Evolutionary conservation across 257 asterid genomes (phyloP).

Genomic region (Capsicum chinense): DNA sequence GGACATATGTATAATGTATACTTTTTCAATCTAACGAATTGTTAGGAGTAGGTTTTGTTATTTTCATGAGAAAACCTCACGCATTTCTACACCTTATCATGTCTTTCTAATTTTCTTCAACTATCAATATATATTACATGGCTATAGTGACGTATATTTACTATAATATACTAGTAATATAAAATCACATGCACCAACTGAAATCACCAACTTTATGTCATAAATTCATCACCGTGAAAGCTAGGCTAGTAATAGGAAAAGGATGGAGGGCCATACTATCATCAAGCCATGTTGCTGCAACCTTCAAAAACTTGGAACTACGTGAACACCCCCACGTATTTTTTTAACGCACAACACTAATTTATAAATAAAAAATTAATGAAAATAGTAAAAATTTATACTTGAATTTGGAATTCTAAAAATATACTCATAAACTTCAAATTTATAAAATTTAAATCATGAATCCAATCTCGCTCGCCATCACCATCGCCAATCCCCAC

Average conservation of each 20-base stretch:
- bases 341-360: accelerated
- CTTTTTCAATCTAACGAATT: too few relatives aligned
- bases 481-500: not conserved
- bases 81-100: not conserved
- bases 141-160: not conserved
- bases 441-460: not conserved
- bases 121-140: too few relatives aligned
- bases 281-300: constrained; percentile 7
- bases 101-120: not conserved
- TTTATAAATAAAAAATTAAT: not conserved
- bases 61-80: too few relatives aligned
- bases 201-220: not conserved
- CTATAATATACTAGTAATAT: not conserved
- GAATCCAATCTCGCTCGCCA: not conserved
- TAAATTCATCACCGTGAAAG: not conserved
- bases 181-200: not conserved
- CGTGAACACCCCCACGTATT: not conserved
- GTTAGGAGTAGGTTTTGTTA: too few relatives aligned
- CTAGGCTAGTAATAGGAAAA: not conserved
- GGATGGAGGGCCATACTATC: constrained; percentile 28
- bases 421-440: too few relatives aligned
- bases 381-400: not conserved
- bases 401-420: too few relatives aligned
- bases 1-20: too few relatives aligned
- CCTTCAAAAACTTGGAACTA: constrained; percentile 24